Percentiles rank a stretch among this genome's conserved stretches.
These are phyloP conservation scores for Davidsoniella eucalypti DNA, from an alignment of 2,329 filamentous ascomycete species.

Conservation along the genomic window DNA sequence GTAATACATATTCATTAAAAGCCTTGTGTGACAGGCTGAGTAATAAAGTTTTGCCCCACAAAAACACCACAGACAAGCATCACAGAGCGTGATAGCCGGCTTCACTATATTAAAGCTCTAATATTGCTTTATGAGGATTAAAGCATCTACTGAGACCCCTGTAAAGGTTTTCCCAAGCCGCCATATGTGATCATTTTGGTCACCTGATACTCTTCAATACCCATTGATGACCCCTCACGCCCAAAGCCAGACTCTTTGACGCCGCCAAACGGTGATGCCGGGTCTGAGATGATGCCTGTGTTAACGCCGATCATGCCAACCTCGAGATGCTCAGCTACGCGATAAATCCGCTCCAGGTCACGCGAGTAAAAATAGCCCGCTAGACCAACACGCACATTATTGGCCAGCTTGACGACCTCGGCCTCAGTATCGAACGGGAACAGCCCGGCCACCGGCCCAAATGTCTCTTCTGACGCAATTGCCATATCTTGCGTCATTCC, in stretches of 20 bases:
- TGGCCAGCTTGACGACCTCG: slow-evolving; percentile 74
- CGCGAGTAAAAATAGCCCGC: slow-evolving; percentile 85
- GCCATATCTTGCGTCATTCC: slow-evolving; percentile 78
- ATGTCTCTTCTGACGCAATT: slow-evolving; percentile 78
- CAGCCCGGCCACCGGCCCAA: slow-evolving; percentile 80
- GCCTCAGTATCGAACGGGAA: slow-evolving; percentile 81
- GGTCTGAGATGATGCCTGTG: slow-evolving; percentile 49
- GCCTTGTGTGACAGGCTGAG: slow-evolving; percentile 8
- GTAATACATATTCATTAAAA: slow-evolving; percentile 1
- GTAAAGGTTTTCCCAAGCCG: slow-evolving; percentile 38
- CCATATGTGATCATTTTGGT: slow-evolving; percentile 49
- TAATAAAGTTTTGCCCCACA: not conserved
- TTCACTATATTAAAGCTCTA: not conserved
- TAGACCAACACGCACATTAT: slow-evolving; percentile 67
- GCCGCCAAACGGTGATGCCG: slow-evolving; percentile 52
- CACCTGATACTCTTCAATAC: slow-evolving; percentile 57
- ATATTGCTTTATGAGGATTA: not conserved
- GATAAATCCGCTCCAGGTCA: slow-evolving; percentile 40
- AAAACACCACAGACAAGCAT: slow-evolving; percentile 1
- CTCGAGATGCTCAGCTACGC: slow-evolving; percentile 54
- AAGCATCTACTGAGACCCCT: slow-evolving; percentile 17
- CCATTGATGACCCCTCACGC: slow-evolving; percentile 60
- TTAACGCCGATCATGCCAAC: slow-evolving; percentile 82
- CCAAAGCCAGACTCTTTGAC: slow-evolving; percentile 74
- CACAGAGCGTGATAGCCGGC: not conserved